Evolutionary conservation across 2,329 filamentous ascomycete species (phyloP).

Genomic region (Hypoxylon sp.): DNA sequence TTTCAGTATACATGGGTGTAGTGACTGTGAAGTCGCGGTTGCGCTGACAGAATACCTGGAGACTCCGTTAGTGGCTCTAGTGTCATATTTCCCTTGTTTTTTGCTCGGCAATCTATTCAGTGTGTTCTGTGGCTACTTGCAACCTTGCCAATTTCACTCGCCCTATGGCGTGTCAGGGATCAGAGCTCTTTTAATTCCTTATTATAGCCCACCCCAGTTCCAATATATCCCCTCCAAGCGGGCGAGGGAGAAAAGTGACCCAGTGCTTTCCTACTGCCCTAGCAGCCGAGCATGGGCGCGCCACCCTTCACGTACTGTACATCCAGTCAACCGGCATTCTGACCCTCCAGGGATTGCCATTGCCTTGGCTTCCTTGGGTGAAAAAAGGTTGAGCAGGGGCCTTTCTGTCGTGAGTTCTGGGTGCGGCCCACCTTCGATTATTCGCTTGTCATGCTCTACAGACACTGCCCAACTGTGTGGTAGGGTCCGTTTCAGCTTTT

Average conservation of each 20-base stretch:
- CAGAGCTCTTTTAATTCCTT: conserved; percentile 52
- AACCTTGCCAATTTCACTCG: conserved; percentile 53
- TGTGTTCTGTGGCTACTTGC: conserved; percentile 53
- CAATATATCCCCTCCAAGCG: conserved; percentile 56
- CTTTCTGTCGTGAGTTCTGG: conserved; percentile 51
- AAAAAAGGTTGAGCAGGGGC: conserved; percentile 52
- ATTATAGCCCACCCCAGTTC: conserved; percentile 56
- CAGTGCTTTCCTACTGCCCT: conserved; percentile 52
- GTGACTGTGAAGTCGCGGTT: conserved; percentile 30
- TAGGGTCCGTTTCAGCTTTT: conserved; percentile 63
- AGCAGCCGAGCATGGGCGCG: conserved; percentile 50
- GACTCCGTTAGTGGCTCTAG: conserved; percentile 46
- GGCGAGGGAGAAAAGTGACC: conserved; percentile 53
- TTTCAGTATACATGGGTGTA: conserved; percentile 33
- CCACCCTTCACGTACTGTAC: conserved; percentile 44
- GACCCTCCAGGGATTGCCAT: conserved; percentile 47
- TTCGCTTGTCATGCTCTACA: conserved; percentile 58
- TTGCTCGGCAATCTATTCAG: conserved; percentile 54
- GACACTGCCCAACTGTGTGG: conserved; percentile 60
- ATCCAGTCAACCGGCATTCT: conserved; percentile 51
- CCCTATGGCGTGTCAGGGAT: conserved; percentile 56
- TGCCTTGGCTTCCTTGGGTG: conserved; percentile 50
- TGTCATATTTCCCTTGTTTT: conserved; percentile 49
- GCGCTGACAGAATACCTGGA: conserved; percentile 36
- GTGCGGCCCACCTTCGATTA: conserved; percentile 53